Evolutionary conservation across 257 asterid species (phyloP), one percentile per base, ranked within the genome.

Genomic region (Solanum clarkiae): DNA sequence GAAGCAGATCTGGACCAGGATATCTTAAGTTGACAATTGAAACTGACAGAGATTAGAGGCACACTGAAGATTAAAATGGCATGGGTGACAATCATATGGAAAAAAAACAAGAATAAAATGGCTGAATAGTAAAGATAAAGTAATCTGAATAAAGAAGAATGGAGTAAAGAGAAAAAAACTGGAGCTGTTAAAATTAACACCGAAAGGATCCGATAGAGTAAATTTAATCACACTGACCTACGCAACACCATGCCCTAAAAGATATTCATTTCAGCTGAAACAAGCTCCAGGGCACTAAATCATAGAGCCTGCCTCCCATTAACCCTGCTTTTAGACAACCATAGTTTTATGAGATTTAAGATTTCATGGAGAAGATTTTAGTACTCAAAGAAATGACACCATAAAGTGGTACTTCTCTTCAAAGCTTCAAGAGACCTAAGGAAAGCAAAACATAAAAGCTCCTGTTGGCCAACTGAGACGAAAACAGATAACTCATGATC

Each of bases 281-380:
- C 91, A 94, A 89, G 94, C 90, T 90, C 95, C 93, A 91, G 94
- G 92, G 96, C 94, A 70, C 96, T 94, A 94, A 90, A 89, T 90
- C 92, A 87, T 94, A 94, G 94, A 93, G 95, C 94, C 94, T 77
- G 96, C 94, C 94, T 15, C 57, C 56, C 32, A 44, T 72, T 75
- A 16, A 53, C 91, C 98, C 98, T 95, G 98, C 97, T 93, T 91
- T 57, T 92, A 95, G 93, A 94, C 94, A 94, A 91, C 90, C 88
- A 69, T 91, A 93, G 90, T 90, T 87, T 87, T 90, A 93, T 91
- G 90, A 95, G 98, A 84, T 90, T 92, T 89, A 88, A 84, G 86
- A 86, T 69, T 85, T 89, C 88, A 90, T 86, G 51, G 87, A 62
- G 88, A 62, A 86, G 90, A 79, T 91, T 90, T 86, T 63, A 92